Evolutionary conservation across 495 filamentous ascomycete species (phyloP).

Genomic region (Neurospora sp.): DNA sequence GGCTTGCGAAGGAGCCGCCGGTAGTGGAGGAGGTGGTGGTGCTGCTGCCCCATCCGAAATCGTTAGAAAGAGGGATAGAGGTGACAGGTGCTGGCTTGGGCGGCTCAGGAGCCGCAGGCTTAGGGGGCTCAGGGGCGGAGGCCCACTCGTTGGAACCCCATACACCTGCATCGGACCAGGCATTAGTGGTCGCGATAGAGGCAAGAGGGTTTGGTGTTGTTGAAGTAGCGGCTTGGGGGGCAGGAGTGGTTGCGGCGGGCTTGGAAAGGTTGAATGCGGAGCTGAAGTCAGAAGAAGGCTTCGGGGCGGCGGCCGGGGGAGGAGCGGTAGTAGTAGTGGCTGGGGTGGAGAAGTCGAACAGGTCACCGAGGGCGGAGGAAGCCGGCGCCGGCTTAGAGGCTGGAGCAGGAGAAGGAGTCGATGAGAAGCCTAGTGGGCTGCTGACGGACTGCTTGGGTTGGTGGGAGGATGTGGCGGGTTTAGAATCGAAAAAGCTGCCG

Average conservation of each 20-base stretch:
- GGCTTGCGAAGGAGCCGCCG: constrained; percentile 31
- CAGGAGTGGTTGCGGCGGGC: constrained; percentile 32
- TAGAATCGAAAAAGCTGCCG: constrained; percentile 75
- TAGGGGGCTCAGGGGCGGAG: constrained; percentile 32
- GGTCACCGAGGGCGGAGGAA: constrained; percentile 51
- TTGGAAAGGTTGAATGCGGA: constrained; percentile 75
- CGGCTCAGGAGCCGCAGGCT: constrained; percentile 19
- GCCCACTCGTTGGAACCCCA: constrained; percentile 49
- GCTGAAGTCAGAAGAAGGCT: constrained; percentile 28
- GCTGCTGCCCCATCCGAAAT: constrained; percentile 46
- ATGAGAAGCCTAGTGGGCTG: constrained; percentile 40
- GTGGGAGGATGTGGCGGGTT: constrained; percentile 44
- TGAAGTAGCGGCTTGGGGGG: constrained; percentile 25
- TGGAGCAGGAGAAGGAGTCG: constrained; percentile 41
- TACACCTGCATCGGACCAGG: constrained; percentile 41
- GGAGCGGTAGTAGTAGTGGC: constrained; percentile 30
- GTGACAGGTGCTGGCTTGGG: constrained; percentile 25
- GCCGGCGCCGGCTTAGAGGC: constrained; percentile 33
- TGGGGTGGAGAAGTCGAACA: constrained; percentile 68
- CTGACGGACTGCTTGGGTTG: constrained; percentile 39
- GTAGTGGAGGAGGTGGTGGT: constrained; percentile 4
- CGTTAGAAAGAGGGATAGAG: constrained; percentile 24
- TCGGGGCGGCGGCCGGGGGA: constrained; percentile 32
- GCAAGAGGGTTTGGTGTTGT: constrained; percentile 16
- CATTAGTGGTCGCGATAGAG: constrained; percentile 31